Evolutionary conservation across 805 yeast species (phyloP), one percentile per base, ranked within the genome.

Genomic region (Wickerhamiella australiensis): DNA sequence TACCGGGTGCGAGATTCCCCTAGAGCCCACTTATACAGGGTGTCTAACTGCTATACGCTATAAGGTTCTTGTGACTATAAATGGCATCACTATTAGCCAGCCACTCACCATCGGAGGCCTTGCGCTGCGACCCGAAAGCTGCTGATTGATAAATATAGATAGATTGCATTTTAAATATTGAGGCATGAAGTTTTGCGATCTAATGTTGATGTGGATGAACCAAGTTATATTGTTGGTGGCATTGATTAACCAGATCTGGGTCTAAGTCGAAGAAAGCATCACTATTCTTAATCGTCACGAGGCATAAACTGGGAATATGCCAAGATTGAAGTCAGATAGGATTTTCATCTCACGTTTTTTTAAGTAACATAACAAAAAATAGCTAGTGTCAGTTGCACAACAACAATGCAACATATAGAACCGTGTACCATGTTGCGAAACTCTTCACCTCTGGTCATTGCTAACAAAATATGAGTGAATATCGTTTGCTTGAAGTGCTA

Each of bases 401-500:
- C 20, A 5, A 15, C 38, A 33, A 33, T n/a, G 15, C 38, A 33
- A 33, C 38, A 15, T 15, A 31, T 5, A 33, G 11, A 20, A 33
- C 20, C 38, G 15, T 11, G 7, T 5, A 11, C 33, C 18, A 33
- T 33, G 38, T 33, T 33, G 38, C n/a, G 11, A 4, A n/a, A 20
- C 9, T 17, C 20, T 33, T 33, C n/a, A 33, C 38, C 38, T 33
- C 38, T 15, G 38, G 38, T 33, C 38, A 33, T 33, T 33, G 38
- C 38, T 33, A 38, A 20, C 5, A 38, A 17, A 6, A 26, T 13
- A 41, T 41, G 44, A 25, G 44, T 23, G 47, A 35, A 4, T 46
- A 46, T 23, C 42, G 42, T n/a, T 20, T 46, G 26, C 42, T 40
- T 6, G 35, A 43, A 15, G 41, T 45, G 27, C 53, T 59, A 3